Conservation (phyloP, 2,329 filamentous ascomycete species). For the Penicillium concentricum region DNA sequence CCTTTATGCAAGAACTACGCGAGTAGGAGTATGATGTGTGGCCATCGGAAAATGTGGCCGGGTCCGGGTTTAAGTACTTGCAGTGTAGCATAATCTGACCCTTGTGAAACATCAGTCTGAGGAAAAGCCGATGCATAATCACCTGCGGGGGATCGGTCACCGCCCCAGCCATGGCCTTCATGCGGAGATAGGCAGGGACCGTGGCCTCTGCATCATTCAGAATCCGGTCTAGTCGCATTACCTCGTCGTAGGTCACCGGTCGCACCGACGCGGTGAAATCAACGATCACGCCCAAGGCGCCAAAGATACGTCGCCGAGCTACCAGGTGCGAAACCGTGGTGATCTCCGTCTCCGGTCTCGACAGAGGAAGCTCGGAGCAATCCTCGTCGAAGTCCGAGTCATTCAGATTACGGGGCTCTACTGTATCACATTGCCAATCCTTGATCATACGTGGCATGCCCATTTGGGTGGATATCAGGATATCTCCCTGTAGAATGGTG, state of each 20-base stretch:
- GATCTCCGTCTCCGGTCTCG: constrained; percentile 53
- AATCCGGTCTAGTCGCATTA: constrained; percentile 28
- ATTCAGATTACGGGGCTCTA: constrained; percentile 55
- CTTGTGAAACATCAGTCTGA: constrained; percentile 24
- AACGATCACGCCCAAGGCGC: constrained; percentile 30
- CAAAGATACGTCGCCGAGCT: constrained; percentile 32
- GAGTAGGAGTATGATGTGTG: neutral
- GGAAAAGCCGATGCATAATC: constrained; percentile 23
- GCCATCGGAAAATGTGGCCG: constrained; percentile 21
- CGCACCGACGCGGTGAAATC: constrained; percentile 31
- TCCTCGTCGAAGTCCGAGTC: constrained; percentile 59
- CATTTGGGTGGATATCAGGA: constrained; percentile 61
- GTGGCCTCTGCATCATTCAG: constrained; percentile 6
- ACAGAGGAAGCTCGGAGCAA: constrained; percentile 49
- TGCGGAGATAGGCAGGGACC: constrained; percentile 13
- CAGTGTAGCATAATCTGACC: constrained; percentile 25
- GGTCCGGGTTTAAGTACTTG: constrained; percentile 10
- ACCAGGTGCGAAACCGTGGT: constrained; percentile 44
- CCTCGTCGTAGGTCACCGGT: constrained; percentile 28
- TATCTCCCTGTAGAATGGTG: constrained; percentile 52
- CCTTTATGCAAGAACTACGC: constrained; percentile 42
- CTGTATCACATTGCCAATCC: constrained; percentile 58
- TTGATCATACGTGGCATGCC: constrained; percentile 62
- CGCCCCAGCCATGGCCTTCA: constrained; percentile 17
- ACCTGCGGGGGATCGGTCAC: constrained; percentile 24